A percentile compares a stretch with the other conserved stretches of the same genome.
phyloP scores from a whole-genome alignment of 805 yeast species.

The Lachancea sp. region DNA sequence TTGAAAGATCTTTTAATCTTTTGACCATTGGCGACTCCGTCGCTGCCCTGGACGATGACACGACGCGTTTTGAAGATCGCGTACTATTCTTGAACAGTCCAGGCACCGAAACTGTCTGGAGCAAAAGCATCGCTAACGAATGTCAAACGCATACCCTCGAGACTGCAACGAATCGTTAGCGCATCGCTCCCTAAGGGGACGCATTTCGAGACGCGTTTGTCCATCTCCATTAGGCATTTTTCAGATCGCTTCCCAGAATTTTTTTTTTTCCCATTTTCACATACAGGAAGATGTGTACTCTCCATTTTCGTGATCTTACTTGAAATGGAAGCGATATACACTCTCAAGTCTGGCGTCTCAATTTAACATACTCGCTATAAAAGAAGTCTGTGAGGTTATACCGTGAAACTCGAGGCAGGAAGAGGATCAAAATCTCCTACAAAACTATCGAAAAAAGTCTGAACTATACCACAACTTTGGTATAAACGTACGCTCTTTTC shows the following conservation, averaged over 20 bases:
- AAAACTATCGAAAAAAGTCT: too few species aligned
- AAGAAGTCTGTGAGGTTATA: background rate
- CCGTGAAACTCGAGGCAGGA: too few species aligned
- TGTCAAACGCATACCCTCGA: background rate
- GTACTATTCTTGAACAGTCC: background rate
- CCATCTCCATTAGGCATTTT: background rate
- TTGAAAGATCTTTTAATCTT: constrained; percentile 6
- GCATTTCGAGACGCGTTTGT: background rate
- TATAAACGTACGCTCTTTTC: too few species aligned
- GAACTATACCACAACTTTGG: too few species aligned
- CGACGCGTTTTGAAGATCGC: constrained; percentile 6
- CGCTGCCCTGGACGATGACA: constrained; percentile 3
- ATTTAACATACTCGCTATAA: constrained; percentile 1
- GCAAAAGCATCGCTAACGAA: background rate
- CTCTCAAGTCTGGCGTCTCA: background rate
- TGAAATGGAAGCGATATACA: constrained; percentile 9
- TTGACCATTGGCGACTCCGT: constrained; percentile 1
- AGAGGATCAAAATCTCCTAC: too few species aligned
- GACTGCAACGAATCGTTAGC: background rate
- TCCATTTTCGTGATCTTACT: constrained; percentile 9
- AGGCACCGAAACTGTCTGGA: constrained; percentile 3
- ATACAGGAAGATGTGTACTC: background rate
- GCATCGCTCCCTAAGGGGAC: background rate
- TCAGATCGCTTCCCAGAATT: constrained; percentile 2
- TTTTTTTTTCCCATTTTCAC: too few species aligned